Conservation (phyloP, 2,329 filamentous ascomycete genomes). For the Cadophora sp. region DNA sequence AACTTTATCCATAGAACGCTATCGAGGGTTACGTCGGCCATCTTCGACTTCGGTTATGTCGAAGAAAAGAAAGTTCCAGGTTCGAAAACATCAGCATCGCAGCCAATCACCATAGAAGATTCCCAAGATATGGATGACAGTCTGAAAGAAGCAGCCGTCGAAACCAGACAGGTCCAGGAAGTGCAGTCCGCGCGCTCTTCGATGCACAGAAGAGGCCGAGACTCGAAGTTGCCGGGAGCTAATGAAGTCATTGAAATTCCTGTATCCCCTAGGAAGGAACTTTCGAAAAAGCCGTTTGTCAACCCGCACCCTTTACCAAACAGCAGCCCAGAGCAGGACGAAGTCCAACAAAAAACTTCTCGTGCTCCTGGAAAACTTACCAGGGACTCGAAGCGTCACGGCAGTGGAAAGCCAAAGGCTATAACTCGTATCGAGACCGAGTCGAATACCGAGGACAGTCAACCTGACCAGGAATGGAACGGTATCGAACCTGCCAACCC, state of each 20-base stretch:
- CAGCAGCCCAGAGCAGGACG: slow-evolving; percentile 4
- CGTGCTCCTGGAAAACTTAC: neutral
- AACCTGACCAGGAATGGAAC: neutral
- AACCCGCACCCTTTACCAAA: neutral
- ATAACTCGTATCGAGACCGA: neutral
- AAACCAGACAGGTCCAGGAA: neutral
- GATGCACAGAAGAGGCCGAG: neutral
- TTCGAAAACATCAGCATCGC: neutral
- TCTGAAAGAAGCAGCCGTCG: neutral
- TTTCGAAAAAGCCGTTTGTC: neutral
- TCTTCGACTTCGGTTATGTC: neutral
- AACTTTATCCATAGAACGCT: neutral
- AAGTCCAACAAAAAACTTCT: neutral
- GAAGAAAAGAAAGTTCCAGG: neutral
- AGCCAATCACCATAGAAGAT: neutral
- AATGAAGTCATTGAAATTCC: neutral
- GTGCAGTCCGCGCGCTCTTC: neutral
- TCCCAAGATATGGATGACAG: slow-evolving; percentile 1
- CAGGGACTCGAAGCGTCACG: neutral
- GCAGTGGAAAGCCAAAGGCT: neutral
- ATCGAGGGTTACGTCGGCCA: neutral
- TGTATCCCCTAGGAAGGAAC: neutral
- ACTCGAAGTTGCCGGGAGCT: neutral
- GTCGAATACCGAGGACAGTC: no score
- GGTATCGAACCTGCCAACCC: neutral